Evolutionary conservation across 2,329 filamentous ascomycete species (phyloP), one percentile per base, ranked within the genome.

Genomic region (Colletotrichum echinochloae): DNA sequence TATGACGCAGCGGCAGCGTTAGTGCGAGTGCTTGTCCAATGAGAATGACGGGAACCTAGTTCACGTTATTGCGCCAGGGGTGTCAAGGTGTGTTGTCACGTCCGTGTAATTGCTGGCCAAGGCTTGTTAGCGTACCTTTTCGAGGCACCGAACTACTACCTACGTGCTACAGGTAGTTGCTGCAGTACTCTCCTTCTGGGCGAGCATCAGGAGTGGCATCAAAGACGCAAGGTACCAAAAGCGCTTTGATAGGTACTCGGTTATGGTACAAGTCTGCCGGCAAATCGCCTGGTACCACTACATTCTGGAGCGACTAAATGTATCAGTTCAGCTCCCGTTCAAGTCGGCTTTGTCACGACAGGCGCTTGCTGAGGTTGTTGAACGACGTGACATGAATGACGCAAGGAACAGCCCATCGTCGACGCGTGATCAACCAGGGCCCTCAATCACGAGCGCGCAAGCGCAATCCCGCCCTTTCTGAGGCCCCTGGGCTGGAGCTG

Each of bases 1-100:
- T 68, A 68, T 68, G 66, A 68, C 66, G 66, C 44, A 68, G 30
- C 23, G 11, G 26, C 9, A 9, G 20, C 37, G 12, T 26, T 65
- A 28, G 35, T 33, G 23, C n/a, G 14, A 14, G n/a, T 18, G 23
- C 16, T 23, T 14, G 20, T n/a, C 52, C 44, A 65, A 64, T 65
- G 23, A 49, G n/a, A 39, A 14, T 16, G 11, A 18, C 12, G 5
- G 14, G 41, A 64, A 28, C 8, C 26, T n/a, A 44, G 60, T 39
- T 49, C 46, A 14, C n/a, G 46, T 20, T n/a, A 28, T 9, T 54
- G 35, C n/a, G n/a, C 23, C 37, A 48, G 65, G 48, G 48, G 37
- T 51, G 41, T 30, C 14, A 56, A 26, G 33, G 33, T 33, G 28
- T 52, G 28, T 20, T 56, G n/a, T 23, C 62, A 59, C 20, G 41